Evolutionary conservation across 2,329 filamentous ascomycete genomes (phyloP).

Genomic region (Eutypella sp.): DNA sequence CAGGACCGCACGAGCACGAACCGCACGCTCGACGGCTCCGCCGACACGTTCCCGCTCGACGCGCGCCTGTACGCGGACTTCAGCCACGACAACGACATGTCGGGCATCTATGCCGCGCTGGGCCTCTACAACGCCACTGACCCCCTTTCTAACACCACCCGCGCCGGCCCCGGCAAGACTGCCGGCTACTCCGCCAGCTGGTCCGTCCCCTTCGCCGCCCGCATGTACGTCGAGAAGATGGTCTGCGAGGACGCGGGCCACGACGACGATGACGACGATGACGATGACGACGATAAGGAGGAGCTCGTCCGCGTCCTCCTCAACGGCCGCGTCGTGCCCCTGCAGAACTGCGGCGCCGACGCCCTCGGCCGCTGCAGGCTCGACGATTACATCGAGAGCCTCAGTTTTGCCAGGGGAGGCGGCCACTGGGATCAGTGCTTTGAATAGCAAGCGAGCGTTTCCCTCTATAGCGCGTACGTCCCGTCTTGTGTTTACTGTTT

Average conservation of each 20-base stretch:
- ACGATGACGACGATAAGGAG: conserved; percentile 50
- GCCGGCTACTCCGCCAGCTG: conserved; percentile 71
- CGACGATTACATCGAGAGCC: conserved; percentile 64
- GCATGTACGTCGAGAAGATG: conserved; percentile 88
- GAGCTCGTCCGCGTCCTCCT: conserved; percentile 75
- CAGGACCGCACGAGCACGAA: conserved; percentile 72
- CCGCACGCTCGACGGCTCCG: conserved; percentile 63
- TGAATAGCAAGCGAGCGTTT: too few relatives aligned
- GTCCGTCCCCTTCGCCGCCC: conserved; percentile 75
- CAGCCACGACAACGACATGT: conserved; percentile 87
- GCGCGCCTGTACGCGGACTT: conserved; percentile 78
- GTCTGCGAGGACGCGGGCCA: too few relatives aligned
- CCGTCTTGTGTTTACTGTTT: too few relatives aligned
- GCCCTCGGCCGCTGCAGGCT: conserved; percentile 65
- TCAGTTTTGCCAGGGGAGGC: conserved; percentile 67
- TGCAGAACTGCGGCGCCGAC: conserved; percentile 68
- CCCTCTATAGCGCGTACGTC: too few relatives aligned
- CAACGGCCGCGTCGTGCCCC: conserved; percentile 74
- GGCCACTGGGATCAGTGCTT: conserved; percentile 71
- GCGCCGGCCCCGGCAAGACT: conserved; percentile 46
- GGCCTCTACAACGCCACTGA: conserved; percentile 68
- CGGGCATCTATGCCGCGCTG: conserved; percentile 67
- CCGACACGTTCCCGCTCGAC: conserved; percentile 68
- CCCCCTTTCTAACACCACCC: conserved; percentile 45
- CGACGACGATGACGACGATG: too few relatives aligned